Evolutionary conservation across 345 rosid species (phyloP).

Genomic region (Sonneratia alba): DNA sequence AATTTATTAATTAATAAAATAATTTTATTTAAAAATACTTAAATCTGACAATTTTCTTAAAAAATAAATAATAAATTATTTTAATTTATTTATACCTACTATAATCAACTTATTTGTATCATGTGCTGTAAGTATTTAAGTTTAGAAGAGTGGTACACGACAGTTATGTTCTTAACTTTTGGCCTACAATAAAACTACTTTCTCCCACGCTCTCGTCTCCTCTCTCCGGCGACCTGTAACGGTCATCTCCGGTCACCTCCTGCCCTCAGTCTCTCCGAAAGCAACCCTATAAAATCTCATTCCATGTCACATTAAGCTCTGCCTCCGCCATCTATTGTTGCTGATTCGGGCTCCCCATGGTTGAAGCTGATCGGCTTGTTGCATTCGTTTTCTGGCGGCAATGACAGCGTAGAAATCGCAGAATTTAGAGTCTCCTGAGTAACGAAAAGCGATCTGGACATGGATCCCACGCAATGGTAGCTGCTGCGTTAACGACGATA

Average conservation of each 20-base stretch:
- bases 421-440: constrained; percentile 1
- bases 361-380: not conserved
- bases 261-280: not conserved
- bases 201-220: constrained; percentile 7
- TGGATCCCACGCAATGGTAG: constrained; percentile 36
- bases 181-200: constrained; percentile 18
- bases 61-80: too few relatives aligned
- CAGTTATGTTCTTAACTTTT: constrained; percentile 45
- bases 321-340: not conserved
- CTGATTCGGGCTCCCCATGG: not conserved
- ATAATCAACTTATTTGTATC: too few relatives aligned
- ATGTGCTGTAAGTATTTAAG: too few relatives aligned
- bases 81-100: too few relatives aligned
- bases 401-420: not conserved
- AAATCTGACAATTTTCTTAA: too few relatives aligned
- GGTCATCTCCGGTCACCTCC: constrained; percentile 27
- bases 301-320: not conserved
- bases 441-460: not conserved
- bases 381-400: not conserved
- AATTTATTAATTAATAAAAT: too few relatives aligned
- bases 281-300: not conserved
- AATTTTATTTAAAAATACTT: too few relatives aligned
- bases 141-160: constrained; percentile 6
- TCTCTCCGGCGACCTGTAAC: constrained; percentile 32
- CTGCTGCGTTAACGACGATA: constrained; percentile 47